Conservation (phyloP, 2,329 filamentous ascomycete genomes). For the Microcyclospora tardicrescens region DNA sequence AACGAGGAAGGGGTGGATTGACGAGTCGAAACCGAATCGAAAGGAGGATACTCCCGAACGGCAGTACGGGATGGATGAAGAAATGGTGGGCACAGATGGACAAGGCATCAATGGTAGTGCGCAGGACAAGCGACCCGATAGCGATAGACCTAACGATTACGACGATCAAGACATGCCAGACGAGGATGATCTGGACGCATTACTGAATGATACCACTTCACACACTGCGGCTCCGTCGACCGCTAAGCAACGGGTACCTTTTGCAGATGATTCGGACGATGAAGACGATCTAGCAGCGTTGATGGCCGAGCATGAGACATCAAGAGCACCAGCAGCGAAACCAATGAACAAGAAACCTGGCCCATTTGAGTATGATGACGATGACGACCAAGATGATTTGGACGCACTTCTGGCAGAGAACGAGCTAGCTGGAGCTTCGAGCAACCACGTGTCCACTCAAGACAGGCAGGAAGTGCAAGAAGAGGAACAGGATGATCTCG, state of each 20-base stretch:
- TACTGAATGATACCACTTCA: background rate
- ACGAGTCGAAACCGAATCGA: slow-evolving; percentile 50
- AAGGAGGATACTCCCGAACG: slow-evolving; percentile 9
- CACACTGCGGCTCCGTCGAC: too few species aligned
- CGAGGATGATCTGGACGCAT: slow-evolving; percentile 9
- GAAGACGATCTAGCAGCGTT: slow-evolving; percentile 1
- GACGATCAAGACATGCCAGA: slow-evolving; percentile 3
- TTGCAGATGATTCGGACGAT: background rate
- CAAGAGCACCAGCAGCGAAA: background rate
- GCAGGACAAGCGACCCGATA: background rate
- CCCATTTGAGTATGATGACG: slow-evolving; percentile 9
- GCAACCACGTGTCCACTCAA: background rate
- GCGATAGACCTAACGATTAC: too few species aligned
- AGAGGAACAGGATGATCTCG: slow-evolving; percentile 1
- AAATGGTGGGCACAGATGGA: background rate
- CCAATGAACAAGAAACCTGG: background rate
- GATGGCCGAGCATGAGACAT: slow-evolving; percentile 2
- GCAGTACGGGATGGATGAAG: slow-evolving; percentile 4
- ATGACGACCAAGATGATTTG: slow-evolving; percentile 8
- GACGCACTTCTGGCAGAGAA: slow-evolving; percentile 2
- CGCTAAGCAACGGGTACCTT: background rate
- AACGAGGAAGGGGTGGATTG: slow-evolving; percentile 70
- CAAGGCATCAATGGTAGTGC: background rate
- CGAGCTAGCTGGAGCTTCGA: too few species aligned
- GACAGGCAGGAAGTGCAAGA: slow-evolving; percentile 3